phyloP scores from a whole-genome alignment of 306 rosid genomes.

The Trifolium dubium region DNA sequence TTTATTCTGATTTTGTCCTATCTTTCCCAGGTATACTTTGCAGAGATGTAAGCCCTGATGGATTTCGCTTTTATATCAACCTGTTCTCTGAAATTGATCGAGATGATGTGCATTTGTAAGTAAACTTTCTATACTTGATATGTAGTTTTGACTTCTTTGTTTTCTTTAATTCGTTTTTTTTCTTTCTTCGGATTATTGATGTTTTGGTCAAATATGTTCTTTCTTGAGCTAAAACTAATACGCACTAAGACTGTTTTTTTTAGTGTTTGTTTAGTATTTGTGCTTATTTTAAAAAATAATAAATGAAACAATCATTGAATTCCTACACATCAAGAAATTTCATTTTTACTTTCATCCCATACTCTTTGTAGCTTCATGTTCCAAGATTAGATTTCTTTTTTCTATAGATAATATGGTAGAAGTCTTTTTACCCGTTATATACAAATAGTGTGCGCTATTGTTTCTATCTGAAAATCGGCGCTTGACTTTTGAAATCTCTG shows the following conservation, averaged over 20 bases:
- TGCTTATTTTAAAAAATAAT: constrained; percentile 2
- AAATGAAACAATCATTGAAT: constrained; percentile 8
- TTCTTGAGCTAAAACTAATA: neutral
- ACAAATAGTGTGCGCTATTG: neutral
- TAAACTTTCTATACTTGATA: constrained; percentile 37
- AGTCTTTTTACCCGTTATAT: constrained; percentile 13
- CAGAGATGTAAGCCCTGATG: constrained; percentile 93
- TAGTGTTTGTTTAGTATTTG: constrained; percentile 19
- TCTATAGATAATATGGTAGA: neutral
- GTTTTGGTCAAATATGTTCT: neutral
- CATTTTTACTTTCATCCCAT: neutral
- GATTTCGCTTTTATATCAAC: constrained; percentile 83
- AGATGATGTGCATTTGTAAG: constrained; percentile 76
- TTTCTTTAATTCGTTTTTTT: neutral
- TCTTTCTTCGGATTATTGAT: neutral
- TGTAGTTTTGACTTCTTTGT: neutral
- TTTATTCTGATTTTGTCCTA: constrained; percentile 33
- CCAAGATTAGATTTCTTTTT: neutral
- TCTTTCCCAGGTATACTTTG: constrained; percentile 80
- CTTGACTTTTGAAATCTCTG: constrained; percentile 1
- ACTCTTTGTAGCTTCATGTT: constrained; percentile 27
- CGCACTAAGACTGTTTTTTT: neutral
- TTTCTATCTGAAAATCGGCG: constrained; percentile 18
- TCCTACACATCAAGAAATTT: constrained; percentile 2
- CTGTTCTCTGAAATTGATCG: constrained; percentile 68